phyloP scores from a whole-genome alignment of 257 asterid species.

The Ajuga chamaepitys region DNA sequence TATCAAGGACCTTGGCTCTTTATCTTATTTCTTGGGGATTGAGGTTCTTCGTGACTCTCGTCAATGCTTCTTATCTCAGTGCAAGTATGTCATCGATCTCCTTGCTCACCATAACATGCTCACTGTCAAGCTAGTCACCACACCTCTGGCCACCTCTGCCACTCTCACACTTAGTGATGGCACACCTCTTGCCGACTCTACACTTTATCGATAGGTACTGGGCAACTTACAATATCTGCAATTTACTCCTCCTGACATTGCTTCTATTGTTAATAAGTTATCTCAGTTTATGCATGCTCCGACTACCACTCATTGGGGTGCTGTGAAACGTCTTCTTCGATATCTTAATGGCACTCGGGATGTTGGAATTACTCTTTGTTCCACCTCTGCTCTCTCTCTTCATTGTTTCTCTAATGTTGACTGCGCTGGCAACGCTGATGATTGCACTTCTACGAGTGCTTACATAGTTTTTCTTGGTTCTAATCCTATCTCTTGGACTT shows the following conservation, averaged over 20 bases:
- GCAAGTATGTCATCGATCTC: no score
- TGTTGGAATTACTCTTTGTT: background rate
- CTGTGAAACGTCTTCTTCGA: background rate
- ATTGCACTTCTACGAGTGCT: background rate
- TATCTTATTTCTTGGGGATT: no score
- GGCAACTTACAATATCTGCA: no score
- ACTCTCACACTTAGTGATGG: no score
- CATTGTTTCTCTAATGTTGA: background rate
- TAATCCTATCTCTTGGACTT: background rate
- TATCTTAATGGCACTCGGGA: background rate
- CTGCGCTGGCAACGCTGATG: background rate
- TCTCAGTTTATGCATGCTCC: background rate
- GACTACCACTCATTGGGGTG: background rate
- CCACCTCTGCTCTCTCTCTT: background rate
- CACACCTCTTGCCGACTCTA: no score
- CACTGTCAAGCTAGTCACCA: no score
- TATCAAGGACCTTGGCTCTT: no score
- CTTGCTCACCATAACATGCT: no score
- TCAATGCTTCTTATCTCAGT: no score
- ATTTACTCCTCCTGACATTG: background rate
- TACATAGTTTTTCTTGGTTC: background rate
- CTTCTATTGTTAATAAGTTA: background rate
- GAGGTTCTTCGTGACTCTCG: no score
- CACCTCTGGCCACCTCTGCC: no score
- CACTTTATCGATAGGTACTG: no score